Percentiles rank a stretch among this genome's conserved stretches.
Evolutionary conservation across 106 monocot species (phyloP).

Genomic region (Dioscorea zingiberensis): DNA sequence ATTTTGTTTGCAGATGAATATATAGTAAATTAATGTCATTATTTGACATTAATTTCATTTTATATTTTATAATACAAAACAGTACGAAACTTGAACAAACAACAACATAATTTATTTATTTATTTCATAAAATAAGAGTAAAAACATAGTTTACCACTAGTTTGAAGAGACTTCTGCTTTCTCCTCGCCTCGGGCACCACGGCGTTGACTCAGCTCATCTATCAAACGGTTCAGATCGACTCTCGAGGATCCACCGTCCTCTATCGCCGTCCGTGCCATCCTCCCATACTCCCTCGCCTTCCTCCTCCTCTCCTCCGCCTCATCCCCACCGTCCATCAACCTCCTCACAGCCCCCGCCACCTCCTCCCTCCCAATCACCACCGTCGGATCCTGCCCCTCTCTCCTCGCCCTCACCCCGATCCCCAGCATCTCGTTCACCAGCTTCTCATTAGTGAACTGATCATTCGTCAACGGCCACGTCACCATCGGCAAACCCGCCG

Average conservation of each 20-base stretch:
- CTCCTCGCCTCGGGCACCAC: too few species aligned
- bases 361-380: background rate
- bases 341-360: background rate
- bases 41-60: too few species aligned
- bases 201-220: background rate
- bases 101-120: too few species aligned
- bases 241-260: background rate
- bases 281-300: background rate
- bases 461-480: background rate
- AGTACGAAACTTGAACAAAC: too few species aligned
- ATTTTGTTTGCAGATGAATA: too few species aligned
- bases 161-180: too few species aligned
- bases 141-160: too few species aligned
- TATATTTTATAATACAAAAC: too few species aligned
- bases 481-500: conserved; percentile 5
- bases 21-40: too few species aligned
- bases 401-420: background rate
- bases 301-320: background rate
- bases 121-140: too few species aligned
- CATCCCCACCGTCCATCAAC: background rate
- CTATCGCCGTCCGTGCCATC: background rate
- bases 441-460: background rate
- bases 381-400: background rate
- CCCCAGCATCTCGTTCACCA: background rate
- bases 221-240: background rate